These are phyloP conservation scores for Suillus plorans DNA, from an alignment of 768 basidiomycete genomes.

Conservation along the genomic window DNA sequence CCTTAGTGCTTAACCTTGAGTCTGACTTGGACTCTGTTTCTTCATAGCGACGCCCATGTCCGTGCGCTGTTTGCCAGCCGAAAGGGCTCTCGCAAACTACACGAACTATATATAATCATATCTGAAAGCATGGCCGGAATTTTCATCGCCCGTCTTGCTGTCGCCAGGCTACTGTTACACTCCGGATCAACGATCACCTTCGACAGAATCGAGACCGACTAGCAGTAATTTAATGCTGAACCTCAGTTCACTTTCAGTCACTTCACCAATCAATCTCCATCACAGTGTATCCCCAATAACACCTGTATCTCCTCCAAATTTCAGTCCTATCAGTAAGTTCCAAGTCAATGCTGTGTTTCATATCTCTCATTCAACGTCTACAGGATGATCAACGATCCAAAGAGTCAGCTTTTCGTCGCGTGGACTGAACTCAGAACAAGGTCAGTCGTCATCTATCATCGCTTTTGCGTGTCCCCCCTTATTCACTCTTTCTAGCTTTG, in stretches of 20 bases:
- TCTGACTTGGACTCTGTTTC: no score
- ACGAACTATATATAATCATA: no score
- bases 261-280: slow-evolving; percentile 57
- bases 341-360: neutral
- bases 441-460: slow-evolving; percentile 28
- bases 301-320: slow-evolving; percentile 49
- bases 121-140: no score
- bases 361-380: neutral
- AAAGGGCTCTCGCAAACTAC: no score
- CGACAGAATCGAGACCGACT: slow-evolving; percentile 23
- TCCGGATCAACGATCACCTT: slow-evolving; percentile 9
- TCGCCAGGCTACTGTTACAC: slow-evolving; percentile 19
- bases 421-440: slow-evolving; percentile 80
- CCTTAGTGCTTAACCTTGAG: no score
- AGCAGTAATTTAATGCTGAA: slow-evolving; percentile 61
- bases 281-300: slow-evolving; percentile 51
- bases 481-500: slow-evolving; percentile 47
- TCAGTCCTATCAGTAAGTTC: slow-evolving; percentile 68
- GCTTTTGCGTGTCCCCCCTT: neutral
- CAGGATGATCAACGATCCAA: slow-evolving; percentile 86
- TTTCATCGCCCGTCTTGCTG: no score
- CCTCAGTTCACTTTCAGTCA: slow-evolving; percentile 62
- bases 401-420: slow-evolving; percentile 74
- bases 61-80: no score
- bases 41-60: no score